These are phyloP conservation scores for Grosmannia huntii DNA, from an alignment of 2,329 filamentous ascomycete genomes.

Conservation along the genomic window DNA sequence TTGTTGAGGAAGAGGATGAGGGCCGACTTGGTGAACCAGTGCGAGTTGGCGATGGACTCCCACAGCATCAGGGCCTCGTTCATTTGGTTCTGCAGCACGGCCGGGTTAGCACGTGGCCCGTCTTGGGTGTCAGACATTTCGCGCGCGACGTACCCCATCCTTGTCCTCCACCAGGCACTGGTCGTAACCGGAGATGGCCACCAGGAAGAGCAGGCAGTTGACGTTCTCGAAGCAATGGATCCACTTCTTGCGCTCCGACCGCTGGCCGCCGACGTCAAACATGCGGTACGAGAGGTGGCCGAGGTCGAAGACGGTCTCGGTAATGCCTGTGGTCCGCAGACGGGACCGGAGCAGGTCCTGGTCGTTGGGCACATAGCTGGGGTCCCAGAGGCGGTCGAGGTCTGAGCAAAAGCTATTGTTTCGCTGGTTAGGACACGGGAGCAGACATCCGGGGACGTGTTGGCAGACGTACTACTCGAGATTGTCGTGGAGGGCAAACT, in stretches of 20 bases:
- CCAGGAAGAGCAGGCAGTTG: conserved; percentile 82
- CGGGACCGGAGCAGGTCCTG: conserved; percentile 89
- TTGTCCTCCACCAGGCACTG: conserved; percentile 94
- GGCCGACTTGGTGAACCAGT: conserved; percentile 73
- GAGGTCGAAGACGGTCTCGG: conserved; percentile 85
- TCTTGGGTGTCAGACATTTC: too few relatives aligned
- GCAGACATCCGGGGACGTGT: background rate
- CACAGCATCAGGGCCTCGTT: conserved; percentile 79
- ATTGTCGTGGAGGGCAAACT: conserved; percentile 94
- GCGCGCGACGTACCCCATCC: conserved; percentile 57
- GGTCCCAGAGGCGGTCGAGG: conserved; percentile 61
- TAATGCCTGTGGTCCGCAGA: conserved; percentile 87
- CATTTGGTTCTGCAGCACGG: conserved; percentile 62
- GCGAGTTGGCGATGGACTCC: conserved; percentile 74
- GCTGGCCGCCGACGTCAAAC: conserved; percentile 88
- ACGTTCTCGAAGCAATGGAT: conserved; percentile 95
- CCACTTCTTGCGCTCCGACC: conserved; percentile 94
- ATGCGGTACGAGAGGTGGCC: conserved; percentile 90
- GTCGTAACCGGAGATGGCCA: conserved; percentile 92
- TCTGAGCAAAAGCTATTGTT: conserved; percentile 64
- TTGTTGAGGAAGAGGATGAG: conserved; percentile 82
- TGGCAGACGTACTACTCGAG: conserved; percentile 65
- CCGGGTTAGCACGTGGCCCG: conserved; percentile 9
- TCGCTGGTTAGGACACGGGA: background rate
- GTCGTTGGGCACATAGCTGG: conserved; percentile 76